phyloP scores from a whole-genome alignment of 179 eudicot species.

The Amaranthus tricolor region DNA sequence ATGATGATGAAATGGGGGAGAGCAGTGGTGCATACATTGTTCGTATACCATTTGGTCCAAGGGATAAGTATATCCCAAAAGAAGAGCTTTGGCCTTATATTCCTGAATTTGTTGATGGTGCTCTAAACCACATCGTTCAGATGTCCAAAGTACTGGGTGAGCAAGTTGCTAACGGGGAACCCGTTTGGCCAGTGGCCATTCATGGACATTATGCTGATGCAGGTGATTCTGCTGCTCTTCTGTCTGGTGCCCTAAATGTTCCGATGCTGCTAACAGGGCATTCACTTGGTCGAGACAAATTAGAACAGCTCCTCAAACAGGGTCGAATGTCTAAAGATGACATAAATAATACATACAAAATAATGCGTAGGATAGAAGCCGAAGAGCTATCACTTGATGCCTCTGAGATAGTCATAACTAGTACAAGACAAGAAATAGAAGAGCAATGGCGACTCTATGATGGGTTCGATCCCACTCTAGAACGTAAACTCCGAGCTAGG shows the following conservation, averaged over 20 bases:
- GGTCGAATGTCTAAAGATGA: conserved; percentile 79
- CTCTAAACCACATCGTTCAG: conserved; percentile 73
- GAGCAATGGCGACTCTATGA: conserved; percentile 94
- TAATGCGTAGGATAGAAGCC: conserved; percentile 85
- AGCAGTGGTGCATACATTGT: conserved; percentile 91
- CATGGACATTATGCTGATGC: conserved; percentile 99
- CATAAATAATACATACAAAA: conserved; percentile 71
- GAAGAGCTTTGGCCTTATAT: conserved; percentile 90
- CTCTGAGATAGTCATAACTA: conserved; percentile 84
- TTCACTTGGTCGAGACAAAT: conserved; percentile 85
- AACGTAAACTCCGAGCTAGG: conserved; percentile 79
- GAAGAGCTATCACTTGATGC: conserved; percentile 89
- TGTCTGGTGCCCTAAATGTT: conserved; percentile 84
- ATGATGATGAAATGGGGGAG: conserved; percentile 65
- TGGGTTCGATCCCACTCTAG: conserved; percentile 79
- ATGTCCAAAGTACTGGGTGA: conserved; percentile 94
- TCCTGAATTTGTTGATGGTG: conserved; percentile 94
- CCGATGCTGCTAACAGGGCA: conserved; percentile 97
- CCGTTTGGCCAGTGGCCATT: conserved; percentile 92
- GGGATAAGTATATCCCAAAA: conserved; percentile 75
- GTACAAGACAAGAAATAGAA: conserved; percentile 92
- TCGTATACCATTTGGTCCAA: conserved; percentile 91
- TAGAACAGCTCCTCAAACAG: conserved; percentile 81
- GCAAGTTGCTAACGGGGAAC: conserved; percentile 72
- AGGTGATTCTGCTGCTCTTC: conserved; percentile 78